Base-by-base conservation (phyloP, 306 rosid species). In the Sicyos edulis region DNA sequence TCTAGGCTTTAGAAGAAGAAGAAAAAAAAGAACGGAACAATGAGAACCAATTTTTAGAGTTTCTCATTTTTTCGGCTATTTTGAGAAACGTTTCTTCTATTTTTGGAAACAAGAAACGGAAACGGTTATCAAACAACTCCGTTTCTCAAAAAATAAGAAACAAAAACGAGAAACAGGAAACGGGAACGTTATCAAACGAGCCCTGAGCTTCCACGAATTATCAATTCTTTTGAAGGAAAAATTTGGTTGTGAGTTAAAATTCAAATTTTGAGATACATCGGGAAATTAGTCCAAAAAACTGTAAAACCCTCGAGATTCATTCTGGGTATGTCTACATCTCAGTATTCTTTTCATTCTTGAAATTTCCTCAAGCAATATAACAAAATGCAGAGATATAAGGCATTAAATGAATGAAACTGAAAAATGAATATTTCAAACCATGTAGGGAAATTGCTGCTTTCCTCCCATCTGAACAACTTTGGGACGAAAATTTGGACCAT, bases 401-500 rank as follows among this genome's bases (percentile, higher is more conserved):
- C 49, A 16, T 70, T 10, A 16, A 69, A 55, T 40, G 21, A 72
- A 72, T 37, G 75, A 63, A 13, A 37, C 37, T 11, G 62, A 44
- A 70, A 45, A 74, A 22, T 74, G 21, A 64, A 10, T 34, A 3
- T 79, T 45, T 79, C 85, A 82, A 77, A 95, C 99, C 99, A 95
- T 87, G 84, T 87, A 95, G 56, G 99, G 99, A 69, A 91, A 95
- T 80, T 84, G 99, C 81, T 83, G 85, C 75, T 95, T 95, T 68
- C 97, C 99, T 12, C 99, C 99, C 86, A 91, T 75, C 85, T 86
- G 82, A 78, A 71, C 74, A 81, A 86, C 99, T 87, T 91, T 95
- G 49, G 91, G 78, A 64, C 96, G 96, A 44, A 91, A 95, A 78
- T 89, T 93, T 54, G 96, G 97, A 60, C 99, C 85, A 54, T 91